Base-by-base conservation (phyloP, 2,329 filamentous ascomycete species). In the Pseudogymnoascus sp. region DNA sequence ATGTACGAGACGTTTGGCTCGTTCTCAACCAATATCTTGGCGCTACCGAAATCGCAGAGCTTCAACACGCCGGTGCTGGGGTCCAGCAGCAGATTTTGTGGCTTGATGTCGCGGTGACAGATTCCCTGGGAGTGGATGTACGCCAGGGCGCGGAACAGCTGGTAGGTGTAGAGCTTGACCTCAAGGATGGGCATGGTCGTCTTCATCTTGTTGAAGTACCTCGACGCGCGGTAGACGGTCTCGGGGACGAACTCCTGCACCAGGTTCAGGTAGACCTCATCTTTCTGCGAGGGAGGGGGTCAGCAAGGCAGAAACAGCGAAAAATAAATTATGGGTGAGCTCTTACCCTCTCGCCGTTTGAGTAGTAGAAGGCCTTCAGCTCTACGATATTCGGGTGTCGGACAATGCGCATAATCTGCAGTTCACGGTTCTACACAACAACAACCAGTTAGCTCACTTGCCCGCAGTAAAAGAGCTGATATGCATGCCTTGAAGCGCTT, bases 161-260 rank as follows among this genome's bases (percentile, higher is more conserved):
- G 95, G 80, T 99, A 99, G 76, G 93, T 99, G 83, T 98, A 99
- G 68, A 99, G 89, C 83, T 99, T 99, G 76, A 98, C 92, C 79
- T 99, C 95, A 71, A 99, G 86, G 72, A 93, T 96, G 14, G 95
- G 95, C 95, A 99, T 99, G 62, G 93, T 97, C 6, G 93, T 96
- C 87, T 98, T 99, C 89, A 98, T 89, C 83, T 99, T 99, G 84
- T 96, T 98, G 85, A 99, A 99, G 81, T 97, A 98, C 73, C 95
- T 89, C 68, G 95, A 98, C 48, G 95, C 95, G 74, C 95, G 89
- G 79, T 99, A 99, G 62, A 99, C 95, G 11, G 95, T 99, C 81
- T 99, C 95, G 61, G 95, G 95, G 61, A 99, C 95, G 73, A 92
- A 99, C 77, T 99, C 95, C 77, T 98, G 92, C 62, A 99, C 93